Percentiles rank a stretch among this genome's conserved stretches.
Conservation (phyloP, 768 basidiomycete species). For the Rubroboletus pulcherrimus region DNA sequence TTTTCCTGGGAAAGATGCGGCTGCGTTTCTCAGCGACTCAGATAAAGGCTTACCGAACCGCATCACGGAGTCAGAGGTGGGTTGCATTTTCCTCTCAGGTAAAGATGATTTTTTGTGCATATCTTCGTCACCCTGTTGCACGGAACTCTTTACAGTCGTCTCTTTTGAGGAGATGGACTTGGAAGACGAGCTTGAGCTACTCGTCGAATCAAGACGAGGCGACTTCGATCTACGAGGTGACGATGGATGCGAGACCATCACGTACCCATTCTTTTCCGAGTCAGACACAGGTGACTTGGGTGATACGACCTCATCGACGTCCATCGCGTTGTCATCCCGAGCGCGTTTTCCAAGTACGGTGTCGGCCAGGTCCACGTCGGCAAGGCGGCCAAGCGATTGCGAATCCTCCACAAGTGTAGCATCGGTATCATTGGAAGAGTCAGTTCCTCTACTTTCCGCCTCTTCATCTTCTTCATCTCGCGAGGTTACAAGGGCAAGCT, state of each 20-base stretch:
- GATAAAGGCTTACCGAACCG: conserved; percentile 68
- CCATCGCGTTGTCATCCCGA: conserved; percentile 49
- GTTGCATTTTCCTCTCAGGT: conserved; percentile 49
- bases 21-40: neutral
- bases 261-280: conserved; percentile 42
- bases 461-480: conserved; percentile 89
- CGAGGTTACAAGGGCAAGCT: conserved; percentile 86
- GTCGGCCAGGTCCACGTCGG: conserved; percentile 33
- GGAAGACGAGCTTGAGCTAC: conserved; percentile 29
- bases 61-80: conserved; percentile 72
- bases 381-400: conserved; percentile 28
- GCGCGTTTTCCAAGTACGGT: conserved; percentile 70
- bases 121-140: conserved; percentile 20
- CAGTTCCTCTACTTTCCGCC: conserved; percentile 65
- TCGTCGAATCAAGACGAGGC: conserved; percentile 28
- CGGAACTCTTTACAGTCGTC: conserved; percentile 26
- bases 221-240: conserved; percentile 36
- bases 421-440: conserved; percentile 83
- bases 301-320: conserved; percentile 45
- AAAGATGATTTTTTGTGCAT: conserved; percentile 50
- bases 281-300: conserved; percentile 30
- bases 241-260: conserved; percentile 37
- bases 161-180: conserved; percentile 28
- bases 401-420: conserved; percentile 84
- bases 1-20: conserved; percentile 51